Conservation (phyloP, 176 grass and related monocot genomes). For the Neostapfia colusana region DNA sequence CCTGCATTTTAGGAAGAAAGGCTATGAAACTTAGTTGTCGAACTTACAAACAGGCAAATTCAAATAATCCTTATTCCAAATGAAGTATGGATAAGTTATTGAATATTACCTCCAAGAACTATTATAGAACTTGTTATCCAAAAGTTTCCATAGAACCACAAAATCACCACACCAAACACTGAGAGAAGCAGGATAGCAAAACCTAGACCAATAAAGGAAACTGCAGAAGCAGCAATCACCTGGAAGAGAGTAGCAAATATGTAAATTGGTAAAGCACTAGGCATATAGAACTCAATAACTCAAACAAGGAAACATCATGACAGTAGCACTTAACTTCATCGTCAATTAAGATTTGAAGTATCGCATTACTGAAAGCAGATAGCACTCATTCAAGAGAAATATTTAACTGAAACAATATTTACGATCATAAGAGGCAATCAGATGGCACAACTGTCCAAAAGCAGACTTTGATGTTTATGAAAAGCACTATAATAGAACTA, state of each 20-base stretch:
- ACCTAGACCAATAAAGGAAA: constrained; percentile 58
- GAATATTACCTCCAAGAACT: constrained; percentile 75
- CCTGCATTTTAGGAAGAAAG: constrained; percentile 54
- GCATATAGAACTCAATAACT: constrained; percentile 34
- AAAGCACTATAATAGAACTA: constrained; percentile 8
- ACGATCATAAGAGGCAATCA: constrained; percentile 7
- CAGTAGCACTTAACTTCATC: neutral
- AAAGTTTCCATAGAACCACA: constrained; percentile 96
- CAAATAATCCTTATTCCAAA: neutral
- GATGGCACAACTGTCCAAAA: neutral
- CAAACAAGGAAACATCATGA: constrained; percentile 1
- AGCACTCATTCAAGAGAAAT: neutral
- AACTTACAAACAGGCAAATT: constrained; percentile 7
- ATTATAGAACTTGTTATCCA: constrained; percentile 78
- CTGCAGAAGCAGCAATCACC: constrained; percentile 60
- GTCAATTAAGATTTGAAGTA: neutral
- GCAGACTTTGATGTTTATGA: neutral
- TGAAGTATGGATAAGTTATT: constrained; percentile 40
- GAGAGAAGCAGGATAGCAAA: constrained; percentile 57
- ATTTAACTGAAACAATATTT: constrained; percentile 22
- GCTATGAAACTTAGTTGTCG: neutral
- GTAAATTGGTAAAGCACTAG: constrained; percentile 28
- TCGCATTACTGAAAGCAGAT: neutral
- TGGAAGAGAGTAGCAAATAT: constrained; percentile 40
- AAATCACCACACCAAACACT: constrained; percentile 53